Conservation (phyloP, 2,329 filamentous ascomycete genomes). For the Penicillium sp. region DNA sequence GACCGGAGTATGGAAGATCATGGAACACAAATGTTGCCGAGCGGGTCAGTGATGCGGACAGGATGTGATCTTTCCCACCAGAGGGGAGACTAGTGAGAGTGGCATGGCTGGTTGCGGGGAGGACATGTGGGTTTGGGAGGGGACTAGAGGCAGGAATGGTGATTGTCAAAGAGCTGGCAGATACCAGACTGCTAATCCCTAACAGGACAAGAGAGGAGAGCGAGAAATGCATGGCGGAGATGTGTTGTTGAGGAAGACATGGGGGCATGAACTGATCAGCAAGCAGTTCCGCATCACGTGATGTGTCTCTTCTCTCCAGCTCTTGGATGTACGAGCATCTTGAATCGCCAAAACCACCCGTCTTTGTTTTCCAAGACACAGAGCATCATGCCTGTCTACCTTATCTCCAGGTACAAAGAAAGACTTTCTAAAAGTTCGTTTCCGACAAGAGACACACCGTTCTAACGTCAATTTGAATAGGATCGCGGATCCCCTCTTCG, state of each 20-base stretch:
- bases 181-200: background rate
- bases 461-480: background rate
- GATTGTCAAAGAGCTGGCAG: slow-evolving; percentile 28
- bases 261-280: background rate
- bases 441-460: background rate
- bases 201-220: slow-evolving; percentile 1
- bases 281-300: slow-evolving; percentile 1
- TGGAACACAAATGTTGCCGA: slow-evolving; percentile 66
- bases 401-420: no score
- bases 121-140: slow-evolving; percentile 37
- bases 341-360: background rate
- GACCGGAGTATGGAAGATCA: slow-evolving; percentile 47
- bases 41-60: slow-evolving; percentile 57
- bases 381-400: no score
- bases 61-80: slow-evolving; percentile 40
- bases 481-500: no score
- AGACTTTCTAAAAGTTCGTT: background rate
- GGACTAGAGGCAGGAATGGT: slow-evolving; percentile 36
- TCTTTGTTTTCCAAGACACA: background rate
- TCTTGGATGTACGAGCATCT: background rate
- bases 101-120: slow-evolving; percentile 43
- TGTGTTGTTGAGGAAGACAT: background rate
- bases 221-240: slow-evolving; percentile 3
- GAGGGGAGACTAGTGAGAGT: slow-evolving; percentile 41
- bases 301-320: background rate